A percentile compares a stretch with the other conserved stretches of the same genome.
phyloP scores from a whole-genome alignment of 176 grass and related monocot genomes.

The Eremochloa ophiuroides region DNA sequence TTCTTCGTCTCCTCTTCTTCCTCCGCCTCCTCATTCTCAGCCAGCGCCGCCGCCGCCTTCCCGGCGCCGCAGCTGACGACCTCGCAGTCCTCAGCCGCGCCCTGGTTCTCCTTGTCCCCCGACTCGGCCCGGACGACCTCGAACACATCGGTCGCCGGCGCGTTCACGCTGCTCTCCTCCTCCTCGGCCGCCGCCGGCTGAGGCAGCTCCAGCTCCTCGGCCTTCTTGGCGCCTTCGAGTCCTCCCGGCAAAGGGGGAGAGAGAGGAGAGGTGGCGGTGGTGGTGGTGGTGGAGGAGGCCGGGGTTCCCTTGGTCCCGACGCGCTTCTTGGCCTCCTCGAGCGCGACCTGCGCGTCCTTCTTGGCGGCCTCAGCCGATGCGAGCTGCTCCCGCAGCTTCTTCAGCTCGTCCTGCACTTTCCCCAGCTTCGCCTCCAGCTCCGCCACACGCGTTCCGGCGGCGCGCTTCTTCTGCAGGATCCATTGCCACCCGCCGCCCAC shows the following conservation, averaged over 20 bases:
- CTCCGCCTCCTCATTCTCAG: conserved; percentile 20
- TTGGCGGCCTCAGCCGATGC: conserved; percentile 78
- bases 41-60: background rate
- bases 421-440: conserved; percentile 83
- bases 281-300: background rate
- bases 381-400: conserved; percentile 90
- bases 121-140: conserved; percentile 41
- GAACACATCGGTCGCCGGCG: conserved; percentile 64
- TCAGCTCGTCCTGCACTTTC: conserved; percentile 82
- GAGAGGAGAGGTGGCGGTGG: background rate
- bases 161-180: conserved; percentile 38
- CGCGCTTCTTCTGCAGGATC: conserved; percentile 55
- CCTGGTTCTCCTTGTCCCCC: conserved; percentile 52
- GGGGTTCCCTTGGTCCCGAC: conserved; percentile 50
- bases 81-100: conserved; percentile 13
- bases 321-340: conserved; percentile 80
- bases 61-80: conserved; percentile 27
- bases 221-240: conserved; percentile 8
- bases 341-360: conserved; percentile 83
- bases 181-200: conserved; percentile 16
- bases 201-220: conserved; percentile 17
- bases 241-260: background rate
- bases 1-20: conserved; percentile 60
- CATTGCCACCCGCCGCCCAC: background rate
- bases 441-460: conserved; percentile 52